A percentile compares a stretch with the other conserved stretches of the same genome.
Conservation (phyloP, 2,329 filamentous ascomycete genomes). For the Eutypella sp. region DNA sequence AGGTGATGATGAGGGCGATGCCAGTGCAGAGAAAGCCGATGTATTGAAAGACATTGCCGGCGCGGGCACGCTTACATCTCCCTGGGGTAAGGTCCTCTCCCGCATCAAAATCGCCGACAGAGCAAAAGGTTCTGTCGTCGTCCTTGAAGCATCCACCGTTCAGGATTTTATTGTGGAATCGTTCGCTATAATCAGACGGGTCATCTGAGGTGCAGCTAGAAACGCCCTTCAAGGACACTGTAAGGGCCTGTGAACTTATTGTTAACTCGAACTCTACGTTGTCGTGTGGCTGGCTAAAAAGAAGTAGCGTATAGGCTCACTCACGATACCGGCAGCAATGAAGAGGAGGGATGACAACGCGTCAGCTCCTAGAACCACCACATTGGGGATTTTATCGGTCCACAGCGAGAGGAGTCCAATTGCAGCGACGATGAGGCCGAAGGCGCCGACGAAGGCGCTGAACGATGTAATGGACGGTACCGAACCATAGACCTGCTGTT, state of each 20-base stretch:
- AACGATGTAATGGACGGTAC: constrained; percentile 28
- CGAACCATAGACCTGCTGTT: constrained; percentile 21
- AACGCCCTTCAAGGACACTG: constrained; percentile 24
- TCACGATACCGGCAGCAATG: constrained; percentile 28
- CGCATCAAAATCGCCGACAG: background rate
- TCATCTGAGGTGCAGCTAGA: constrained; percentile 21
- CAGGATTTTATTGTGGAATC: constrained; percentile 23
- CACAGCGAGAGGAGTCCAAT: constrained; percentile 23
- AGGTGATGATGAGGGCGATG: constrained; percentile 14
- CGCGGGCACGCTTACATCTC: constrained; percentile 24
- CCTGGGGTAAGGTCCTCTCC: constrained; percentile 6
- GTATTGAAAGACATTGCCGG: constrained; percentile 26
- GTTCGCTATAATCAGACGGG: background rate
- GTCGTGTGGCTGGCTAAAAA: background rate
- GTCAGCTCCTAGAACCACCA: constrained; percentile 21
- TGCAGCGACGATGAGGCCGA: constrained; percentile 25
- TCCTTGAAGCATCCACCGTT: constrained; percentile 23
- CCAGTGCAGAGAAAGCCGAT: constrained; percentile 21
- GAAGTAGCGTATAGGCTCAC: constrained; percentile 3
- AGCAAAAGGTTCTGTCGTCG: background rate
- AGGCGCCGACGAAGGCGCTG: constrained; percentile 27
- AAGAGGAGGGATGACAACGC: constrained; percentile 26
- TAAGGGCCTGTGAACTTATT: constrained; percentile 20
- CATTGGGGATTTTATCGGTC: constrained; percentile 23
- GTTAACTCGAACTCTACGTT: background rate